These are phyloP conservation scores for Yarrowia divulgata DNA, from an alignment of 805 yeast genomes.

Conservation along the genomic window DNA sequence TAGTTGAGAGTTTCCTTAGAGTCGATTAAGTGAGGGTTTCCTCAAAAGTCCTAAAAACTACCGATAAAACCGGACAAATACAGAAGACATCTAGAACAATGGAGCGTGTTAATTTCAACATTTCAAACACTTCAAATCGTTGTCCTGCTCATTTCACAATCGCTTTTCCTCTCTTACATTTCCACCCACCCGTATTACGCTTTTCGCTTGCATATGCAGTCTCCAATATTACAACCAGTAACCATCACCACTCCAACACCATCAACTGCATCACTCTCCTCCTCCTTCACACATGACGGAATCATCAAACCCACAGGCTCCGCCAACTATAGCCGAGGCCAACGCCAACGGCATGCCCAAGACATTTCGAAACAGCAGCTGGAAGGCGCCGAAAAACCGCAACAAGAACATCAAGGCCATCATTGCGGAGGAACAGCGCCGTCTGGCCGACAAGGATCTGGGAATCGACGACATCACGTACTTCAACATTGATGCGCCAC, in stretches of 20 bases:
- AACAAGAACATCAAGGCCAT: constrained; percentile 79
- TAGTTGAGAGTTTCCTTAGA: too few species aligned
- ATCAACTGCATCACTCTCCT: background rate
- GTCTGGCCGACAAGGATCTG: constrained; percentile 52
- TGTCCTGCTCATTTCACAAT: too few species aligned
- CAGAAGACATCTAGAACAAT: too few species aligned
- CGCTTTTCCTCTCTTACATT: too few species aligned
- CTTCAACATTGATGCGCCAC: constrained; percentile 80
- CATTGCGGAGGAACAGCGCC: constrained; percentile 76
- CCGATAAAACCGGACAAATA: too few species aligned
- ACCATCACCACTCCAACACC: background rate
- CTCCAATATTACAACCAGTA: background rate
- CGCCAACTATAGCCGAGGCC: constrained; percentile 34
- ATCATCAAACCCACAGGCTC: background rate
- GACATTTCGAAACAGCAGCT: constrained; percentile 65
- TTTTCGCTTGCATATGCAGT: background rate
- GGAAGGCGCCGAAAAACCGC: constrained; percentile 63
- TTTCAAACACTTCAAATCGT: too few species aligned
- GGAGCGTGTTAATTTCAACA: too few species aligned
- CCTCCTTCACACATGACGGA: constrained; percentile 1
- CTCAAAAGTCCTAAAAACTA: too few species aligned
- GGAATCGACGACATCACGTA: constrained; percentile 61
- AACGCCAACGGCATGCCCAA: constrained; percentile 24
- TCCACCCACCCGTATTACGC: background rate
- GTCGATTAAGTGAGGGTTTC: too few species aligned